Percentiles rank a stretch among this genome's conserved stretches.
Evolutionary conservation across 1,284 basidiomycete genomes (phyloP).

Genomic region (Schizophyllum commune): DNA sequence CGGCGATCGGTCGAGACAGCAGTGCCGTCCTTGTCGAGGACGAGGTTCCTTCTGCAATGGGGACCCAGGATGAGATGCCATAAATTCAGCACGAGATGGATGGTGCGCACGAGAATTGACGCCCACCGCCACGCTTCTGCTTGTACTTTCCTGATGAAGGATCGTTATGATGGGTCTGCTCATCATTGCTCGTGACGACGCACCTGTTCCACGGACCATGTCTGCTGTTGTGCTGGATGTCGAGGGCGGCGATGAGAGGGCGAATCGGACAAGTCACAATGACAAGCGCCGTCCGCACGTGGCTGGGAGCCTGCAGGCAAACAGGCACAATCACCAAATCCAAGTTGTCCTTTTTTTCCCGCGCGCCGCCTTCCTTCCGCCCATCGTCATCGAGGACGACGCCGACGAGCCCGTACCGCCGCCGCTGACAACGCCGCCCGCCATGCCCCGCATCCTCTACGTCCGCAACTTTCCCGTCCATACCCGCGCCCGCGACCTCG

Average conservation of each 20-base stretch:
- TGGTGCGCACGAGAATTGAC: conserved; percentile 58
- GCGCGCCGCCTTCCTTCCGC: too few species aligned
- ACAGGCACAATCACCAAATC: too few species aligned
- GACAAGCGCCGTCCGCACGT: neutral
- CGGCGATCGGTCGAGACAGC: conserved; percentile 43
- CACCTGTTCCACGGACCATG: conserved; percentile 57
- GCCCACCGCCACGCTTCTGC: conserved; percentile 80
- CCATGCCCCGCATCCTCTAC: conserved; percentile 74
- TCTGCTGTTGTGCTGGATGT: conserved; percentile 10
- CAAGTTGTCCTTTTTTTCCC: too few species aligned
- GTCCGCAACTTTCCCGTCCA: conserved; percentile 77
- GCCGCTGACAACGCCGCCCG: conserved; percentile 5
- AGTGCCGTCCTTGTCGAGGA: conserved; percentile 52
- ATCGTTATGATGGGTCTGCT: conserved; percentile 1
- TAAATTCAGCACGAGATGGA: conserved; percentile 1
- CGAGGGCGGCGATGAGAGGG: conserved; percentile 4
- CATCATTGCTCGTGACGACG: conserved; percentile 6
- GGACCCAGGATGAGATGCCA: conserved; percentile 3
- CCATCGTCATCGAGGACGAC: too few species aligned
- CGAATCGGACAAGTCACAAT: neutral
- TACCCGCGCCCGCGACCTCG: conserved; percentile 76
- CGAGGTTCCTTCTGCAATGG: conserved; percentile 45
- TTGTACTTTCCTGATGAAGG: conserved; percentile 64
- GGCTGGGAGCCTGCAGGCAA: neutral
- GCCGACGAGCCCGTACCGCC: too few species aligned